Percentiles rank a stretch among this genome's conserved stretches.
Evolutionary conservation across 305 asterid genomes (phyloP).

Genomic region (Plantago lanceolata): DNA sequence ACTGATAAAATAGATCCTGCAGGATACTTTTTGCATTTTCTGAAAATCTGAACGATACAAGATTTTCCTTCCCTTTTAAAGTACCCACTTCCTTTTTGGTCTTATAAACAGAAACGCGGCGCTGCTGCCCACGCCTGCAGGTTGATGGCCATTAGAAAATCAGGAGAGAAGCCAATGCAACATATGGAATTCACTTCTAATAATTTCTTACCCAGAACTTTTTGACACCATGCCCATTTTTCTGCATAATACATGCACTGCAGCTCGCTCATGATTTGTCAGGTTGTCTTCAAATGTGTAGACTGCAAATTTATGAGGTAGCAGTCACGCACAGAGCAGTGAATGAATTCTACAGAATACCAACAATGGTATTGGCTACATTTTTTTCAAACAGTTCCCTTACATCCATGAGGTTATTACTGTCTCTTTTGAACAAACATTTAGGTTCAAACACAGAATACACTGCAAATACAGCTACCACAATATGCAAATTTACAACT

Average conservation of each 20-base stretch:
- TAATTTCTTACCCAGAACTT: constrained; percentile 65
- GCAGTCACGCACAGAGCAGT: not conserved
- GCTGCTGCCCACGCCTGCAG: constrained; percentile 55
- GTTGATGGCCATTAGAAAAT: constrained; percentile 17
- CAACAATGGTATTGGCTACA: not conserved
- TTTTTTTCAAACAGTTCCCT: no score
- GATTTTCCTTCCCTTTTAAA: constrained; percentile 38
- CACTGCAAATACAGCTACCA: not conserved
- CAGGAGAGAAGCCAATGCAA: constrained; percentile 14
- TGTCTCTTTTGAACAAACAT: not conserved
- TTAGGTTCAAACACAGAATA: not conserved
- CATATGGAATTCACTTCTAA: constrained; percentile 3
- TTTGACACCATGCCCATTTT: constrained; percentile 73
- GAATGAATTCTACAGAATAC: not conserved
- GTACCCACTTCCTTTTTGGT: constrained; percentile 29
- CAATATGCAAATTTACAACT: not conserved
- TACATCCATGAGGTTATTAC: not conserved
- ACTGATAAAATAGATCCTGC: constrained; percentile 61
- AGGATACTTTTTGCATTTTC: constrained; percentile 53
- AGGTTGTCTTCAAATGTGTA: constrained; percentile 55
- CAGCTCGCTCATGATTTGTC: constrained; percentile 53
- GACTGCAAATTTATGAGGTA: constrained; percentile 38
- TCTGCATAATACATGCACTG: constrained; percentile 56
- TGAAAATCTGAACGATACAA: constrained; percentile 57
- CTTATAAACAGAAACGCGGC: constrained; percentile 65